Percentiles rank a stretch among this genome's conserved stretches.
phyloP scores from a whole-genome alignment of 768 basidiomycete genomes.

The Tricholoma saponaceum region DNA sequence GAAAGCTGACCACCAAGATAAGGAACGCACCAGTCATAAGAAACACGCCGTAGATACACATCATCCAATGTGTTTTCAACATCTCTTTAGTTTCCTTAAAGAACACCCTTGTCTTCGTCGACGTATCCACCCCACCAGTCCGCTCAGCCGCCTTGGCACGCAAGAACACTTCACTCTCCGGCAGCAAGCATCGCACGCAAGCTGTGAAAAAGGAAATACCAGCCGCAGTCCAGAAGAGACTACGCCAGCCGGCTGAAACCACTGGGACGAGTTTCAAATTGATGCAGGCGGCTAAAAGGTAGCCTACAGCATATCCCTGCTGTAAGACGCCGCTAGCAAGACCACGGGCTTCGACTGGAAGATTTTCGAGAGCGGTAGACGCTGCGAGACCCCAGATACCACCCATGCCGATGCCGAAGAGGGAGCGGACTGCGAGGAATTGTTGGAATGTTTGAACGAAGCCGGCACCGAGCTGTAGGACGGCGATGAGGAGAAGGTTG shows the following conservation, averaged over 20 bases:
- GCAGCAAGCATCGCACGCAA: constrained; percentile 54
- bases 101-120: constrained; percentile 65
- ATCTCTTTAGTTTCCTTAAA: constrained; percentile 66
- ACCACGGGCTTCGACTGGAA: constrained; percentile 83
- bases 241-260: constrained; percentile 53
- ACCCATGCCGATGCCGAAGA: constrained; percentile 88
- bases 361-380: constrained; percentile 80
- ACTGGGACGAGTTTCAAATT: constrained; percentile 61
- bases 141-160: constrained; percentile 52
- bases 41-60: constrained; percentile 73
- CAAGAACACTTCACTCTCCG: constrained; percentile 73
- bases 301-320: constrained; percentile 86
- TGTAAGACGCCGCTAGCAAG: constrained; percentile 82
- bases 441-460: constrained; percentile 71
- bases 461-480: constrained; percentile 73
- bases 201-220: constrained; percentile 71
- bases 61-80: constrained; percentile 75
- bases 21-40: constrained; percentile 7
- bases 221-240: constrained; percentile 75
- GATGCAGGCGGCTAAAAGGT: constrained; percentile 75
- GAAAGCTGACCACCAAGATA: not conserved
- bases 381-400: constrained; percentile 85
- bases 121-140: constrained; percentile 52
- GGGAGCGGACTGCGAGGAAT: constrained; percentile 76
- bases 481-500: constrained; percentile 69